Conservation (phyloP, 805 yeast genomes). For the Ogataea nonfermentans region DNA sequence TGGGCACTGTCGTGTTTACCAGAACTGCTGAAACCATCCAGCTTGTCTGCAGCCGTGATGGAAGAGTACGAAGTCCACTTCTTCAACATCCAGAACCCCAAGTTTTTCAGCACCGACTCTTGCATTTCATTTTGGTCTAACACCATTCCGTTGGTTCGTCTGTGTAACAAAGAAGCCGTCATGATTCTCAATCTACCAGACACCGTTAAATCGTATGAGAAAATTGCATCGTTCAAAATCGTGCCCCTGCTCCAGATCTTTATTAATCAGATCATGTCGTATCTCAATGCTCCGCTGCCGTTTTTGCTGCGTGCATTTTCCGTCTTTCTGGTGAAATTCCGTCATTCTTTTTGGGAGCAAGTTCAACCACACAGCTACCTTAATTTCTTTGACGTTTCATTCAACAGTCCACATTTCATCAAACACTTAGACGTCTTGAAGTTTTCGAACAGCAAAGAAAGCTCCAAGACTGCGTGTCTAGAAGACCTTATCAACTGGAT, state of each 20-base stretch:
- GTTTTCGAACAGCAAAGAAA: conserved; percentile 1
- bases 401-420: conserved; percentile 51
- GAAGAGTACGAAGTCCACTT: conserved; percentile 58
- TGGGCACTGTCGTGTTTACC: conserved; percentile 46
- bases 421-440: conserved; percentile 32
- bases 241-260: conserved; percentile 40
- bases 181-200: conserved; percentile 29
- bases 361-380: conserved; percentile 52
- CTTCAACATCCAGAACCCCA: conserved; percentile 52
- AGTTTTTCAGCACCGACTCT: conserved; percentile 40
- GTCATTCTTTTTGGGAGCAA: conserved; percentile 50
- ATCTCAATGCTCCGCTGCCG: conserved; percentile 49
- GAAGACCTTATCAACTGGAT: conserved; percentile 59
- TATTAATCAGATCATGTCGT: conserved; percentile 52
- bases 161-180: conserved; percentile 37
- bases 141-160: conserved; percentile 36
- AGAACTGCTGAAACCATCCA: conserved; percentile 10
- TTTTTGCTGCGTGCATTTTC: conserved; percentile 52
- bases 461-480: conserved; percentile 25
- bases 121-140: conserved; percentile 51
- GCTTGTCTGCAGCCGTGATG: conserved; percentile 38
- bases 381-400: conserved; percentile 58
- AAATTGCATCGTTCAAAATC: conserved; percentile 31
- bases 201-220: conserved; percentile 23
- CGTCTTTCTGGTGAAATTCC: conserved; percentile 42